These are phyloP conservation scores for Durotheca rogersii DNA, from an alignment of 495 filamentous ascomycete genomes.

Conservation along the genomic window DNA sequence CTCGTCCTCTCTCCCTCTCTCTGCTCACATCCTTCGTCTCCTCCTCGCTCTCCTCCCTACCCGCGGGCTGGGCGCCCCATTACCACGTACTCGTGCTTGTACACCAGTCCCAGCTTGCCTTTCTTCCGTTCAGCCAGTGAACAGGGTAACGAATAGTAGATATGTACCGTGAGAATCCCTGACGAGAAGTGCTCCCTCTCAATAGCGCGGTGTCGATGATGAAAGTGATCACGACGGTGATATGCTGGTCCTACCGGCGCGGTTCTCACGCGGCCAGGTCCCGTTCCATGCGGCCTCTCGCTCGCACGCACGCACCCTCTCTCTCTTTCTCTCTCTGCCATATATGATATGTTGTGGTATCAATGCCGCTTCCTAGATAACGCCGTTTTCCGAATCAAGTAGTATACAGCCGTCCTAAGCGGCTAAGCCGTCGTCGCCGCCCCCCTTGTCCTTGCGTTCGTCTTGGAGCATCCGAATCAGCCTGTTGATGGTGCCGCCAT, in stretches of 20 bases:
- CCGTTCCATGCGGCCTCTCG: conserved; percentile 28
- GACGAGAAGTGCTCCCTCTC: neutral
- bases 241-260: conserved; percentile 20
- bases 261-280: conserved; percentile 17
- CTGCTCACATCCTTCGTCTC: no score
- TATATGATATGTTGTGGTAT: conserved; percentile 34
- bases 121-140: conserved; percentile 27
- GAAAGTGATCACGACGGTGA: conserved; percentile 13
- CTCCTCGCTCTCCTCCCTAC: no score
- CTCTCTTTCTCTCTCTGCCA: no score
- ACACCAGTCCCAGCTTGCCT: conserved; percentile 11
- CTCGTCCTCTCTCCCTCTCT: no score
- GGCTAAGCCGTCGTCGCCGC: conserved; percentile 24
- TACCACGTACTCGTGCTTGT: conserved; percentile 15
- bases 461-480: conserved; percentile 39
- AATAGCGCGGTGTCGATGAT: no score
- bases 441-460: conserved; percentile 36
- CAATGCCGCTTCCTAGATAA: conserved; percentile 31
- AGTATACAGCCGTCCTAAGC: conserved; percentile 14
- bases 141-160: conserved; percentile 27
- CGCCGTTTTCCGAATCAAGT: conserved; percentile 25
- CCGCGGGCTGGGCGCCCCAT: conserved; percentile 13
- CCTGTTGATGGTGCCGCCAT: conserved; percentile 38
- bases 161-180: conserved; percentile 9
- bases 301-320: no score